These are phyloP conservation scores for Hymenoscyphus repandus DNA, from an alignment of 2,329 filamentous ascomycete genomes.

Conservation along the genomic window DNA sequence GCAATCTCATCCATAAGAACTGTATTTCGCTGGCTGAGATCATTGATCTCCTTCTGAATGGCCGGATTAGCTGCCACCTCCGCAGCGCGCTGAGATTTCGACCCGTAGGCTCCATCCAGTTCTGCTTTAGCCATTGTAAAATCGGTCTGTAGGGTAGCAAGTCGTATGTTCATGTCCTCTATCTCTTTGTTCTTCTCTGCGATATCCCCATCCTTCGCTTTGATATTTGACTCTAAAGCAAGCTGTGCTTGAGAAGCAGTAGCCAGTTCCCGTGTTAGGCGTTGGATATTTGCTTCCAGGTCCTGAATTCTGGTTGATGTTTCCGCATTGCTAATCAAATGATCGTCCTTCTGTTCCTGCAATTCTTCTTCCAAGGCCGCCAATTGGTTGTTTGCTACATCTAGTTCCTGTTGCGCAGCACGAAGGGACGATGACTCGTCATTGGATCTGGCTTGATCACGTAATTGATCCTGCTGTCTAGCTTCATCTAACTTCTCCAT, in stretches of 20 bases:
- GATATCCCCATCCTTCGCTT: conserved; percentile 26
- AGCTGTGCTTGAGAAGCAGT: conserved; percentile 21
- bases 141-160: conserved; percentile 65
- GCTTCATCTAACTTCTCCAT: conserved; percentile 32
- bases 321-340: conserved; percentile 25
- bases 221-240: conserved; percentile 13
- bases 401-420: conserved; percentile 22
- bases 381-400: conserved; percentile 28
- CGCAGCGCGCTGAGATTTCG: conserved; percentile 62
- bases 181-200: conserved; percentile 43
- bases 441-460: conserved; percentile 18
- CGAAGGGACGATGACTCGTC: conserved; percentile 20
- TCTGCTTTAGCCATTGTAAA: conserved; percentile 88
- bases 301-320: conserved; percentile 25
- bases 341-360: conserved; percentile 27
- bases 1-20: conserved; percentile 26
- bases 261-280: conserved; percentile 22
- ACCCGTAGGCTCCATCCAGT: conserved; percentile 89
- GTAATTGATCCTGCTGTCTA: conserved; percentile 20
- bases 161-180: conserved; percentile 53
- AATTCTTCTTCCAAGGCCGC: conserved; percentile 29
- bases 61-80: conserved; percentile 54
- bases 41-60: conserved; percentile 55
- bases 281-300: conserved; percentile 24
- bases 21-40: conserved; percentile 42